A percentile compares a stretch with the other conserved stretches of the same genome.
These are phyloP conservation scores for Metarhizium rileyi DNA, from an alignment of 2,329 filamentous ascomycete species.

Conservation along the genomic window DNA sequence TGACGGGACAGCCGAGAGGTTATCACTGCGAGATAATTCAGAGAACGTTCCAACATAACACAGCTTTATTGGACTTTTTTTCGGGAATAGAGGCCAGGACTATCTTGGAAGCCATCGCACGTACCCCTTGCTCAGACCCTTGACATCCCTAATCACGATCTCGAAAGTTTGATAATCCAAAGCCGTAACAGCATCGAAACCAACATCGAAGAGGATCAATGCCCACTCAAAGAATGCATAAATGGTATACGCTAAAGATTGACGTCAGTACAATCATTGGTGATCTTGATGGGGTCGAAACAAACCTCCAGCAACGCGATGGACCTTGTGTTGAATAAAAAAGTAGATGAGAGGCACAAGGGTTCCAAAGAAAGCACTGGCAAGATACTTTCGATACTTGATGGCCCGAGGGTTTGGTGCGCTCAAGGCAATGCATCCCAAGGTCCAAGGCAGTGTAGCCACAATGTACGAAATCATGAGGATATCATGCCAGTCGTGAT, in stretches of 20 bases:
- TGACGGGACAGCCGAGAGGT: slow-evolving; percentile 34
- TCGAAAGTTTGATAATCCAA: slow-evolving; percentile 88
- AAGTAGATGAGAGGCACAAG: slow-evolving; percentile 88
- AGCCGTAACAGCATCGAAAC: slow-evolving; percentile 88
- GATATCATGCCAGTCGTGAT: slow-evolving; percentile 97
- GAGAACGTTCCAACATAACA: slow-evolving; percentile 22
- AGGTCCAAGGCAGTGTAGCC: slow-evolving; percentile 88
- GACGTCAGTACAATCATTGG: not conserved
- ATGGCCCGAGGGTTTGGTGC: slow-evolving; percentile 74
- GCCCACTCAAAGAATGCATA: slow-evolving; percentile 99
- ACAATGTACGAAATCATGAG: slow-evolving; percentile 99
- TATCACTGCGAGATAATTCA: slow-evolving; percentile 38
- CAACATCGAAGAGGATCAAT: slow-evolving; percentile 88
- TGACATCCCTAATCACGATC: slow-evolving; percentile 77
- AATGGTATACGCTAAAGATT: slow-evolving; percentile 72
- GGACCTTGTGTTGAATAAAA: slow-evolving; percentile 98
- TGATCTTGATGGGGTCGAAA: slow-evolving; percentile 2
- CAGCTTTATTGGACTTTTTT: slow-evolving; percentile 21
- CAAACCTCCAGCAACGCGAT: slow-evolving; percentile 85
- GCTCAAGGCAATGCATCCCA: slow-evolving; percentile 81
- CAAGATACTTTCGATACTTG: slow-evolving; percentile 81
- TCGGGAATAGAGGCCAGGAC: slow-evolving; percentile 28
- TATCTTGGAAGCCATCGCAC: slow-evolving; percentile 92
- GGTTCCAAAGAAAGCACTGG: slow-evolving; percentile 78
- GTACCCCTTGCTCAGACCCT: slow-evolving; percentile 94